Evolutionary conservation across 2,329 filamentous ascomycete genomes (phyloP), one percentile per base, ranked within the genome.

Genomic region (Cryphonectria parasitica): DNA sequence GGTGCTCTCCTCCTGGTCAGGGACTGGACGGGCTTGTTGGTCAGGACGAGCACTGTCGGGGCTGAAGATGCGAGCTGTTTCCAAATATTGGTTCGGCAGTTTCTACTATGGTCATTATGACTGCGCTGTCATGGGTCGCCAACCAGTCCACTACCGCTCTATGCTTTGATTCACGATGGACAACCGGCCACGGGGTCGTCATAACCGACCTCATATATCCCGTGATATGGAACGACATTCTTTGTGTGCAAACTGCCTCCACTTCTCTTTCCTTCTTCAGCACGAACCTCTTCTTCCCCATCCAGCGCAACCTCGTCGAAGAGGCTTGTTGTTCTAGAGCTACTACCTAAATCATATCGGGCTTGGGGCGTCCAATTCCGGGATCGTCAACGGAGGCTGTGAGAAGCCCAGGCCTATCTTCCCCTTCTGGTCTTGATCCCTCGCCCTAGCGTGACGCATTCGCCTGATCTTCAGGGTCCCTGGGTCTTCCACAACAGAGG

Each of bases 371-470:
- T 58, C 25, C n/a, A 8, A 17, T 17, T 31, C 13, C 15, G 25
- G 25, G 54, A 8, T 58, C 25, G 28, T 64, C 43, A 52, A 52
- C 28, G 25, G 63, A 31, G 54, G 68, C 68, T 52, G 54, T 64
- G 61, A 34, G 58, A 58, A 58, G 58, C 60, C 39, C 64, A 64
- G 25, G 19, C 45, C 28, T 45, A 25, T 19, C 25, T 36, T 31
- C 64, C 45, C 52, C 36, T 49, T 45, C 64, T 39, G 22, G 45
- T 58, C n/a, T 67, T 49, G 56, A 54, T 11, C 13, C 34, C 45
- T 31, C 25, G 28, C 39, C 61, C 64, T 67, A 67, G 67, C 64
- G 64, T 67, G 64, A 70, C 36, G 64, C 71, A 25, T 72, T 64
- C 65, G 61, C 62, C 65, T 31, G 31, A 67, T 72, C 28, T 34